These are phyloP conservation scores for Paraphaeosphaeria sporulosa DNA, from an alignment of 2,329 filamentous ascomycete species.

Conservation along the genomic window DNA sequence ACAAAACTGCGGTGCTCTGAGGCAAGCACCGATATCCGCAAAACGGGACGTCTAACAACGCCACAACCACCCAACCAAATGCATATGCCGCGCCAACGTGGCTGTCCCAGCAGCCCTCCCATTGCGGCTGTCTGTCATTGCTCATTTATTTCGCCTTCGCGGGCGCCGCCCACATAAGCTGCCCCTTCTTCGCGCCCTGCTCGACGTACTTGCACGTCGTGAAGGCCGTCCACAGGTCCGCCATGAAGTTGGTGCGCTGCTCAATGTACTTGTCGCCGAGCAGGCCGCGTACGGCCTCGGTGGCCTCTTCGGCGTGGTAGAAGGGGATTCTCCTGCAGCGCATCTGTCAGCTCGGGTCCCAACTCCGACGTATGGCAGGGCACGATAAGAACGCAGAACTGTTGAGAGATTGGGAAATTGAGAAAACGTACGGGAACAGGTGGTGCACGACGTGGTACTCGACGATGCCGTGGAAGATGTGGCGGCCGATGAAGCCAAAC, in stretches of 20 bases:
- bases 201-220: conserved; percentile 35
- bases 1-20: too few relatives aligned
- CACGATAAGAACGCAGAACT: too few relatives aligned
- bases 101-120: not conserved
- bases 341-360: conserved; percentile 14
- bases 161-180: not conserved
- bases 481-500: conserved; percentile 69
- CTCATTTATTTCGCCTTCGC: not conserved
- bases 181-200: conserved; percentile 10
- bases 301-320: conserved; percentile 38
- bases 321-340: conserved; percentile 33
- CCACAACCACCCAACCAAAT: not conserved
- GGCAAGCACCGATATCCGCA: not conserved
- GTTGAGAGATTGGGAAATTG: not conserved
- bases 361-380: not conserved
- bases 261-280: conserved; percentile 35
- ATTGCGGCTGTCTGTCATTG: not conserved
- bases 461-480: conserved; percentile 72
- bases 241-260: conserved; percentile 28
- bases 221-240: conserved; percentile 32
- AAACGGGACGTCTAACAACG: too few relatives aligned
- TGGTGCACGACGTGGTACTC: conserved; percentile 71
- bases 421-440: conserved; percentile 57
- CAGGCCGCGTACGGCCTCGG: conserved; percentile 30
- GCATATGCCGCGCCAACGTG: conserved; percentile 8